Evolutionary conservation across 176 grass and related monocot genomes (phyloP), one percentile per base, ranked within the genome.

Genomic region (Rhynchospora pubera): DNA sequence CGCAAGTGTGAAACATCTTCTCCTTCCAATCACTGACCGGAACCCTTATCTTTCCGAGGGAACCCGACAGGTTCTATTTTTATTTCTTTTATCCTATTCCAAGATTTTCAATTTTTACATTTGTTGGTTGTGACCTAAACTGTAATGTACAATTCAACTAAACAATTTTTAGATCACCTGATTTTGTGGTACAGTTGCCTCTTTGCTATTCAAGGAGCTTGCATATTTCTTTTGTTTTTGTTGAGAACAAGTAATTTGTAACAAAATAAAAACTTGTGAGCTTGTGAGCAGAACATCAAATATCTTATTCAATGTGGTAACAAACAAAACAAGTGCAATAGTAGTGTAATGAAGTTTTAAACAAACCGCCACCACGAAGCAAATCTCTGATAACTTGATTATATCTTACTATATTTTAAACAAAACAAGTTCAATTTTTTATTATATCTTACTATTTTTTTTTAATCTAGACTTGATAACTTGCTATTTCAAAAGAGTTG

Each of bases 41-140:
- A 99, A 93, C 68, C 96, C 96, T 79, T 99, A 95, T 71, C 96
- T 99, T 79, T 99, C 96, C 63, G 96, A 99, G 68, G 96, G 96
- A 86, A 99, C 96, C 81, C 85, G 91, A 90, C 96, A 91, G 96
- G 96, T 99, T 11, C 51, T 18, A 60, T 75, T 23, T 61, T 47
- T 79, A 53, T 65, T 3, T 80, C 69, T 51, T 21, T 78, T 62
- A 44, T 14, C 67, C 47, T 12, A 6, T 34, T 32, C 70, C 47
- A 48, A 32, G 14, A 16, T 75, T 18, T 84, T n/a, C 55, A 5
- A 3, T 66, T 57, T 45, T 79, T 62, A 18, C 0, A 60, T 68
- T n/a, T 58, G 55, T 9, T 55, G 57, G 23, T 52, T n/a, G 46
- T 18, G 77, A 47, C 28, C 73, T 71, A 45, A 72, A 53, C 2